Evolutionary conservation across 352 stramenopile species (phyloP).

Genomic region (Globisporangium splendens): DNA sequence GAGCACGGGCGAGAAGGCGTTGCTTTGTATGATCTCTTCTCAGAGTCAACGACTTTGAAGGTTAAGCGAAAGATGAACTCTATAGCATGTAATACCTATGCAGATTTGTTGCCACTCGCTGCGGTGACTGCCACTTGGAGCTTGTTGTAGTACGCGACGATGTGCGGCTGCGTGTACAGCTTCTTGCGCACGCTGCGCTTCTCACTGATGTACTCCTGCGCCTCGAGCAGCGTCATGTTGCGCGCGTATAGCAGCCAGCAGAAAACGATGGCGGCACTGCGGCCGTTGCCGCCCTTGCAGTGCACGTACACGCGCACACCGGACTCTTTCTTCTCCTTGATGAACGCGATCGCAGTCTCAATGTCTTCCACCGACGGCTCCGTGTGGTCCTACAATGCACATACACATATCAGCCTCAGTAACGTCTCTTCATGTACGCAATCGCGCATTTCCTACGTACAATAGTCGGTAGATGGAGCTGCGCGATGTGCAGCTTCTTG

Average conservation of each 20-base stretch:
- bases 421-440: too few species aligned
- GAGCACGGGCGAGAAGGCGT: too few species aligned
- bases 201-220: slow-evolving; percentile 87
- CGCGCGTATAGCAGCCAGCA: slow-evolving; percentile 86
- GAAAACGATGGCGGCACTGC: slow-evolving; percentile 89
- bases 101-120: too few species aligned
- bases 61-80: too few species aligned
- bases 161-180: slow-evolving; percentile 87
- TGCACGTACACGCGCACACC: slow-evolving; percentile 95
- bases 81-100: too few species aligned
- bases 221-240: slow-evolving; percentile 65
- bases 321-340: slow-evolving; percentile 77
- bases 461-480: slow-evolving; percentile 89
- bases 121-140: slow-evolving; percentile 21
- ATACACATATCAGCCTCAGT: not conserved
- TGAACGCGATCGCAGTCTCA: slow-evolving; percentile 83
- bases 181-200: slow-evolving; percentile 88
- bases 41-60: too few species aligned
- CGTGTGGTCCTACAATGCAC: slow-evolving; percentile 57
- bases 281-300: slow-evolving; percentile 94
- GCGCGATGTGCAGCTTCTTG: slow-evolving; percentile 79
- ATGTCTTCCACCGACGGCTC: slow-evolving; percentile 74
- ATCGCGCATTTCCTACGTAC: slow-evolving; percentile 34
- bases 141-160: slow-evolving; percentile 73
- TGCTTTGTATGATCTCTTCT: too few species aligned